A percentile compares a stretch with the other conserved stretches of the same genome.
phyloP scores from a whole-genome alignment of 441 rosid species.

The Biscutella laevigata region DNA sequence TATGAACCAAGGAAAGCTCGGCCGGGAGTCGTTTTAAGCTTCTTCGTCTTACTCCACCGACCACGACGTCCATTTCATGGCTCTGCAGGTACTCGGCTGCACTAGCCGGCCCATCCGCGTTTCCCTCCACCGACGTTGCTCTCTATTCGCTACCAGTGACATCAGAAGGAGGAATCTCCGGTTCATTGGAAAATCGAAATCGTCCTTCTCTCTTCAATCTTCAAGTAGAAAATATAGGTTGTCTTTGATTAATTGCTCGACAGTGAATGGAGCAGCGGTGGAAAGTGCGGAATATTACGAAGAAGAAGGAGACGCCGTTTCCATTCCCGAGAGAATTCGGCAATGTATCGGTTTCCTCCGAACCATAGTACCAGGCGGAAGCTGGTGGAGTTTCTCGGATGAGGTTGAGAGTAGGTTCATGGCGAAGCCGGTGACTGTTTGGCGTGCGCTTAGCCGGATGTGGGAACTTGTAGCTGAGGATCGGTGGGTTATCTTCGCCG shows the following conservation, averaged over 20 bases:
- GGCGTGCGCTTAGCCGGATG: slow-evolving; percentile 81
- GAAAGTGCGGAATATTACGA: slow-evolving; percentile 27
- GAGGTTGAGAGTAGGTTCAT: slow-evolving; percentile 49
- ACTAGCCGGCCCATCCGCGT: slow-evolving; percentile 30
- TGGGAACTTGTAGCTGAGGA: slow-evolving; percentile 84
- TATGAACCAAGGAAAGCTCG: slow-evolving; percentile 17
- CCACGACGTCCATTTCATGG: too few relatives aligned
- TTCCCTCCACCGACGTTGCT: slow-evolving; percentile 26
- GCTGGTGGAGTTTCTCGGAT: slow-evolving; percentile 80
- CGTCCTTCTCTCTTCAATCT: slow-evolving; percentile 14
- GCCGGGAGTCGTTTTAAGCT: slow-evolving; percentile 1
- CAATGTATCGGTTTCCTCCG: slow-evolving; percentile 42
- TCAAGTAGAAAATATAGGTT: background rate
- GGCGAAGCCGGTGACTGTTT: slow-evolving; percentile 73
- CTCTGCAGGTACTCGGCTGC: slow-evolving; percentile 38
- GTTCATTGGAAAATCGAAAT: slow-evolving; percentile 8
- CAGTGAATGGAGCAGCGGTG: slow-evolving; percentile 54
- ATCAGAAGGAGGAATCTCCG: slow-evolving; percentile 23
- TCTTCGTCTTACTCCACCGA: slow-evolving; percentile 3
- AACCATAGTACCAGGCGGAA: slow-evolving; percentile 75
- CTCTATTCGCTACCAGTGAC: background rate
- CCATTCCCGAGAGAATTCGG: slow-evolving; percentile 36
- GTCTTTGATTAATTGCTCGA: slow-evolving; percentile 33
- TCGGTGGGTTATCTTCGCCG: slow-evolving; percentile 74
- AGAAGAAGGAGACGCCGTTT: slow-evolving; percentile 30